phyloP scores from a whole-genome alignment of 2,329 filamentous ascomycete species.

The Microcyclosporella mali region DNA sequence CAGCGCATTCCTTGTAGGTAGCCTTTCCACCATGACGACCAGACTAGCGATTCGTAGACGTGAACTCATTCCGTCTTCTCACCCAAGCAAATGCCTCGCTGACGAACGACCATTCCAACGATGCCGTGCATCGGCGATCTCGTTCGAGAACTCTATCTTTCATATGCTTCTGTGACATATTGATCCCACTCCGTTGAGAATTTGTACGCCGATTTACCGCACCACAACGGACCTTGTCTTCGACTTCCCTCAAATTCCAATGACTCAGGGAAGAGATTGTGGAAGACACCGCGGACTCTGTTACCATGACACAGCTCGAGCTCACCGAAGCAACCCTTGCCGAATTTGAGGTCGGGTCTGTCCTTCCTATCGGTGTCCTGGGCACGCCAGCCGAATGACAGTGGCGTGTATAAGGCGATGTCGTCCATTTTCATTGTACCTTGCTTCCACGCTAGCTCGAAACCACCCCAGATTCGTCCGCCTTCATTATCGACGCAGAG shows the following conservation, averaged over 20 bases:
- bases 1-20: no score
- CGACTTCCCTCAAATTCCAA: conserved; percentile 27
- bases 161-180: conserved; percentile 27
- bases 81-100: no score
- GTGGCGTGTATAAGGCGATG: conserved; percentile 11
- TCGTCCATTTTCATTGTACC: conserved; percentile 41
- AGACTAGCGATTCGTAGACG: no score
- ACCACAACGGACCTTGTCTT: conserved; percentile 18
- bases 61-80: no score
- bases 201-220: conserved; percentile 18
- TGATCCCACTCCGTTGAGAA: conserved; percentile 27
- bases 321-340: conserved; percentile 30
- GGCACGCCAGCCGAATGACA: conserved; percentile 30
- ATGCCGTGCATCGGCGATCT: no score
- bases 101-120: no score
- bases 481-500: conserved; percentile 33
- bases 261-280: conserved; percentile 23
- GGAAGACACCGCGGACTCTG: conserved; percentile 21
- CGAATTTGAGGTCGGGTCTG: conserved; percentile 23
- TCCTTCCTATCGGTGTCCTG: conserved; percentile 22
- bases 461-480: conserved; percentile 43
- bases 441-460: conserved; percentile 39
- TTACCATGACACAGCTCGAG: conserved; percentile 26
- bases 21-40: no score
- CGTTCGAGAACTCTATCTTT: conserved; percentile 7